Base-by-base conservation (phyloP, 805 yeast species). In the Torulaspora gathmanii region DNA sequence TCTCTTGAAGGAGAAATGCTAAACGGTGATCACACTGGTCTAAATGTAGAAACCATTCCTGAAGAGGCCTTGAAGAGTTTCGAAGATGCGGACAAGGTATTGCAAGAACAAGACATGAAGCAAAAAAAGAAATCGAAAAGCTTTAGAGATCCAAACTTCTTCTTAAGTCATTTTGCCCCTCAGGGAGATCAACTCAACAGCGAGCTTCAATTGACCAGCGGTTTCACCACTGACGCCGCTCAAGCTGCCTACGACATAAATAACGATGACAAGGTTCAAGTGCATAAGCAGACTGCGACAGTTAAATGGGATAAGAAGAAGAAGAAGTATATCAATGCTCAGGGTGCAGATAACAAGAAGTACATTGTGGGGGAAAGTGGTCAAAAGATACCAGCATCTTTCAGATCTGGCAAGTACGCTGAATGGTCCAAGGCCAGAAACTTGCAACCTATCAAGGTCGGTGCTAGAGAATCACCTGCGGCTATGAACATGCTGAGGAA, bases 341-440 rank as follows among this genome's bases (percentile, higher is more conserved):
- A 78, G 57, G 86, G 93, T 51, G 71, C 82, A 16, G 95, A 87
- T 59, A 66, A 66, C 38, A 78, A 83, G 68, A 90, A 87, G 69
- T 91, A 75, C 67, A 93, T 93, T 58, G 83, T 88, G 52, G 95
- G 98, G 50, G 99, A 93, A 65, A 83, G 87, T 65, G 99, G 99
- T 6, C 89, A 84, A 57, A 79, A 78, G 62, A 79, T 93, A 39
- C 96, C 98, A 5, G 98, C 99, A 1, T 76, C 93, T 11, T 88
- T 82, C 69, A 77, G 86, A 60, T 82, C 95, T 2, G 99, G 99
- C 37, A 80, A 87, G 53, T 93, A 80, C 60, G 98, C 90, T 44
- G 83, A 82, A 34, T 93, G 99, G 99, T 85, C 85, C 62, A 75
- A 80, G 52, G 79, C 80, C 30, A 78, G 88, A 64, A 78, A 75